phyloP scores from a whole-genome alignment of 169 alveolate genomes.

The Eimeria acervulina region DNA sequence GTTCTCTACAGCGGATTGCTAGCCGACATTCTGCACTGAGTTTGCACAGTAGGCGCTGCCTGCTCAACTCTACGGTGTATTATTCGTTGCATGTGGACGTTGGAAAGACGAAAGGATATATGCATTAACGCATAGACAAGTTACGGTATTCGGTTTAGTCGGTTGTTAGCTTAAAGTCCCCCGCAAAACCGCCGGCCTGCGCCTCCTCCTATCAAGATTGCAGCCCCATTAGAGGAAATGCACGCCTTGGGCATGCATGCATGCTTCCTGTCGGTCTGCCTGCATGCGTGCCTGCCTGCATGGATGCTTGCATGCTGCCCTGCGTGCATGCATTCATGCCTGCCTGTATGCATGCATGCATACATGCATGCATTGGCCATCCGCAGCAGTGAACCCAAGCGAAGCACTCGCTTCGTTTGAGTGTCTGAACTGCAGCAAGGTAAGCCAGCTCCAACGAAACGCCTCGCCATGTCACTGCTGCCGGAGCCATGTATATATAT shows the following conservation, averaged over 20 bases:
- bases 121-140: neutral
- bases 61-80: neutral
- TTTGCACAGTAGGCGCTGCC: neutral
- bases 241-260: neutral
- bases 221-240: neutral
- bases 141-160: neutral
- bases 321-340: neutral
- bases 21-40: no score
- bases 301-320: conserved; percentile 24
- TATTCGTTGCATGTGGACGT: neutral
- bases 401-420: neutral
- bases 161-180: neutral
- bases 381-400: neutral
- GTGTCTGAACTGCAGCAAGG: conserved; percentile 23
- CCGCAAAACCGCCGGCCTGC: neutral
- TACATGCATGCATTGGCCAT: conserved; percentile 44
- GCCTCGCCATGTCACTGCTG: neutral
- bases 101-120: neutral
- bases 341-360: neutral
- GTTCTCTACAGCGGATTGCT: no score
- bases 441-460: neutral
- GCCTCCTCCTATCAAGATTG: neutral
- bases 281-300: conserved; percentile 15
- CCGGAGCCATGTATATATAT: neutral
- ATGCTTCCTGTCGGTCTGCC: neutral